phyloP scores from a whole-genome alignment of 169 alveolate genomes.

The Cryptosporidium andersoni region DNA sequence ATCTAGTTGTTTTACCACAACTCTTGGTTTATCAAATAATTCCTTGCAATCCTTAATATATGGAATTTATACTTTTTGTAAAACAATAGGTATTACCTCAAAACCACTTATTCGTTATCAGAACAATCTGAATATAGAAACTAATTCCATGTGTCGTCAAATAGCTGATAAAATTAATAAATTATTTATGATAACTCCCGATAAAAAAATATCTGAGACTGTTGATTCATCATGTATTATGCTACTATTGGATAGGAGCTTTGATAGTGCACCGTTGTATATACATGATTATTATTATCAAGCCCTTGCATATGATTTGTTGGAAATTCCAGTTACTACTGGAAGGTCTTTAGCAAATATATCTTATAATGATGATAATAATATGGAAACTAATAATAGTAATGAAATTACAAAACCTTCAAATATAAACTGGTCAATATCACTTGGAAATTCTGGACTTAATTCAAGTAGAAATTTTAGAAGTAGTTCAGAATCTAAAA shows the following conservation, averaged over 20 bases:
- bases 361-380: background rate
- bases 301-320: slow-evolving; percentile 81
- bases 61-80: slow-evolving; percentile 60
- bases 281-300: slow-evolving; percentile 85
- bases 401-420: background rate
- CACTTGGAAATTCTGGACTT: background rate
- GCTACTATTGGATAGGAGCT: slow-evolving; percentile 79
- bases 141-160: slow-evolving; percentile 2
- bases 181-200: background rate
- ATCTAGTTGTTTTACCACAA: slow-evolving; percentile 8
- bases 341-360: slow-evolving; percentile 2
- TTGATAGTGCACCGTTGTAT: slow-evolving; percentile 79
- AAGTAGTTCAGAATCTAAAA: background rate
- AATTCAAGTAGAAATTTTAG: background rate
- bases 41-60: slow-evolving; percentile 4
- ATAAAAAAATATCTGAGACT: background rate
- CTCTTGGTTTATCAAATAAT: slow-evolving; percentile 23
- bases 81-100: slow-evolving; percentile 31
- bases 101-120: slow-evolving; percentile 56
- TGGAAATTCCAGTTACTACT: slow-evolving; percentile 68
- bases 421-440: too few species aligned
- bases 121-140: slow-evolving; percentile 17
- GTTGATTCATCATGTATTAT: slow-evolving; percentile 51
- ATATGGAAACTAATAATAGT: background rate
- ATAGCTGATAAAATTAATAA: slow-evolving; percentile 29